A percentile compares a stretch with the other conserved stretches of the same genome.
Evolutionary conservation across 2,329 filamentous ascomycete species (phyloP).

Genomic region (Coniochaeta ligniaria): DNA sequence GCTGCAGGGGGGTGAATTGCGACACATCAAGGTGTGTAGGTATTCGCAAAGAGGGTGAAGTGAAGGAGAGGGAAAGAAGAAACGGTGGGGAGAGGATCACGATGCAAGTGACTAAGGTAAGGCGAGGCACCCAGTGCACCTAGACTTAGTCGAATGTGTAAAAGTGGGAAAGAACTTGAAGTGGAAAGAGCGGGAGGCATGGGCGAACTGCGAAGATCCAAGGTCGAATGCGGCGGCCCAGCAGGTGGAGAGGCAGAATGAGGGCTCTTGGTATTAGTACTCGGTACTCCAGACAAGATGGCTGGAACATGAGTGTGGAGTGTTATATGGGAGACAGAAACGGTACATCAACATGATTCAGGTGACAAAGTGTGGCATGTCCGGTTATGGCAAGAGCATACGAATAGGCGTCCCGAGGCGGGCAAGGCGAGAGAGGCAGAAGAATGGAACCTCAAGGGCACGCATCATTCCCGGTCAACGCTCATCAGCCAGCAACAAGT

Average conservation of each 20-base stretch:
- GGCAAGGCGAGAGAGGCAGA: background rate
- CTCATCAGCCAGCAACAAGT: no score
- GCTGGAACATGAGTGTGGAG: background rate
- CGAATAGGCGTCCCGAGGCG: background rate
- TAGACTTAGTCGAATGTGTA: background rate
- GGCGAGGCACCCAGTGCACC: no score
- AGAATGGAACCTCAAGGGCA: conserved; percentile 10
- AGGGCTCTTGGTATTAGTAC: background rate
- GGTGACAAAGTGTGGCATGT: background rate
- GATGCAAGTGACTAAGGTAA: background rate
- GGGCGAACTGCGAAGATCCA: background rate
- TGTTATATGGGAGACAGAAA: no score
- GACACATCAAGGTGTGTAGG: background rate
- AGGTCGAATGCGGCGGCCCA: background rate
- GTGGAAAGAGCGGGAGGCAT: background rate
- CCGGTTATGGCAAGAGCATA: background rate
- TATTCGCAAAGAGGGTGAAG: background rate
- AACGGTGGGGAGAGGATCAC: background rate
- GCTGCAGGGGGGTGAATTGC: background rate
- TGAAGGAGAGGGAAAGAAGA: background rate
- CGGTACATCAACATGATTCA: background rate
- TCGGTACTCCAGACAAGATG: background rate
- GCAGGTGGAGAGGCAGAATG: background rate
- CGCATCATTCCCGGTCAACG: conserved; percentile 9
- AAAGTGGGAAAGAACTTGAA: background rate